Evolutionary conservation across 2,329 filamentous ascomycete species (phyloP), one percentile per base, ranked within the genome.

Genomic region (Leptodontidium sp.): DNA sequence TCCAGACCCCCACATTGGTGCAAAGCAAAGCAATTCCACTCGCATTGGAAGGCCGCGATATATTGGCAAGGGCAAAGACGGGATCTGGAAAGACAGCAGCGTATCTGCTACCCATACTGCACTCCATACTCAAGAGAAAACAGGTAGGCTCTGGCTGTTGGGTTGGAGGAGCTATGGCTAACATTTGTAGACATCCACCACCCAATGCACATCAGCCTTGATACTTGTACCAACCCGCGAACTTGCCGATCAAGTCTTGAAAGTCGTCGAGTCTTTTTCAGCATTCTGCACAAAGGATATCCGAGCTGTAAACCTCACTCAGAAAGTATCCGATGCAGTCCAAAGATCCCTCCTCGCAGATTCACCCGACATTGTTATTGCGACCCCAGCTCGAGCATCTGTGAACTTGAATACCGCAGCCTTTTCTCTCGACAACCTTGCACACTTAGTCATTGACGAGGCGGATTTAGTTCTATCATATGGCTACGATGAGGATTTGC

Each of bases 71-170:
- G 77, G 93, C 95, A 47, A 97, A 95, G 80, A 98, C 96, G 5
- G 96, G 96, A 14, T 97, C 94, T 4, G 96, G 96, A 74, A 99
- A 99, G 85, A 99, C 96, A 12, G 93, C 93, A n/a, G 95, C 96
- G 61, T 98, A 98, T 79, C 84, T 97, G 7, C 85, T 99, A 52
- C 96, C 96, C 1, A 86, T 97, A n/a, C 82, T 99, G 17, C 92
- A 97, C 74, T 87, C 88, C 45, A 92, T 97, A 70, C 82, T 99
- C 66, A 92, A 91, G 78, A 88, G 88, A 73, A 97, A 97, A 81
- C 81, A 86, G 75, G 88, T 90, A 79, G 21, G 82, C 66, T 47
- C 11, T 58, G 12, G 61, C 29, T 17, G 55, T 35, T 17, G 12
- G 12, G 7, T 32, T 12, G 26, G 8, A 15, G 52, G 55, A 68